Percentiles rank a stretch among this genome's conserved stretches.
Evolutionary conservation across 495 filamentous ascomycete species (phyloP).

Genomic region (Podospora pseudocomata): DNA sequence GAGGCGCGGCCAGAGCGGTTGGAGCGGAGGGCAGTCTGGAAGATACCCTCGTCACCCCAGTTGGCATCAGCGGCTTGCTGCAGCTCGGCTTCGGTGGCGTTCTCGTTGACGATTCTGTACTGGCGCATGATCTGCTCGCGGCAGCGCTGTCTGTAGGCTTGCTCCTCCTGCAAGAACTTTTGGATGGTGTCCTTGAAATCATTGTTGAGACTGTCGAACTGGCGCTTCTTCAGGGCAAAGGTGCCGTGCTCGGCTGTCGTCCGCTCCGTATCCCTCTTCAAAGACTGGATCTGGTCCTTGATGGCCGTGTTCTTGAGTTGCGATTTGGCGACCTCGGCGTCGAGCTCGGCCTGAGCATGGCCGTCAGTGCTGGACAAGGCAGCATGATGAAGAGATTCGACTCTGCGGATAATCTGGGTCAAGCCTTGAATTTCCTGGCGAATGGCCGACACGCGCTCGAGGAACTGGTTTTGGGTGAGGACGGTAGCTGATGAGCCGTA

Average conservation of each 20-base stretch:
- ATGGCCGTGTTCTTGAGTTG: slow-evolving; percentile 63
- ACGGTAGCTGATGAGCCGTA: slow-evolving; percentile 28
- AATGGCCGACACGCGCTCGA: slow-evolving; percentile 54
- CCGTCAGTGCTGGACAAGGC: slow-evolving; percentile 53
- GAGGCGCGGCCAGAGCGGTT: slow-evolving; percentile 64
- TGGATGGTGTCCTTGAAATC: slow-evolving; percentile 62
- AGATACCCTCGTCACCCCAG: slow-evolving; percentile 72
- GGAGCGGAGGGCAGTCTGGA: slow-evolving; percentile 67
- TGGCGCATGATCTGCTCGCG: slow-evolving; percentile 69
- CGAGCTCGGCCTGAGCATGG: slow-evolving; percentile 47
- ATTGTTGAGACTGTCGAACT: slow-evolving; percentile 60
- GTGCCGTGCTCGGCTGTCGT: slow-evolving; percentile 45
- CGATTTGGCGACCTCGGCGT: slow-evolving; percentile 59
- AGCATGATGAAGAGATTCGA: slow-evolving; percentile 59
- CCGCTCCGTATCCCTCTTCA: slow-evolving; percentile 60
- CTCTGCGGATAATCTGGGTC: slow-evolving; percentile 50
- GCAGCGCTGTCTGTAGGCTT: slow-evolving; percentile 59
- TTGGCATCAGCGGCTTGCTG: slow-evolving; percentile 60
- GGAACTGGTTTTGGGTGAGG: slow-evolving; percentile 56
- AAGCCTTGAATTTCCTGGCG: slow-evolving; percentile 56
- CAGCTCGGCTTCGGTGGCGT: slow-evolving; percentile 63
- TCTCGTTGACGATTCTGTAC: slow-evolving; percentile 71
- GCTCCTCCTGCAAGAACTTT: slow-evolving; percentile 62
- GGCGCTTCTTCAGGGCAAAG: slow-evolving; percentile 56
- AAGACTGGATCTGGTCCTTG: slow-evolving; percentile 62